Percentiles rank a stretch among this genome's conserved stretches.
These are phyloP conservation scores for Dimocarpus longan DNA, from an alignment of 345 rosid species.

Conservation along the genomic window DNA sequence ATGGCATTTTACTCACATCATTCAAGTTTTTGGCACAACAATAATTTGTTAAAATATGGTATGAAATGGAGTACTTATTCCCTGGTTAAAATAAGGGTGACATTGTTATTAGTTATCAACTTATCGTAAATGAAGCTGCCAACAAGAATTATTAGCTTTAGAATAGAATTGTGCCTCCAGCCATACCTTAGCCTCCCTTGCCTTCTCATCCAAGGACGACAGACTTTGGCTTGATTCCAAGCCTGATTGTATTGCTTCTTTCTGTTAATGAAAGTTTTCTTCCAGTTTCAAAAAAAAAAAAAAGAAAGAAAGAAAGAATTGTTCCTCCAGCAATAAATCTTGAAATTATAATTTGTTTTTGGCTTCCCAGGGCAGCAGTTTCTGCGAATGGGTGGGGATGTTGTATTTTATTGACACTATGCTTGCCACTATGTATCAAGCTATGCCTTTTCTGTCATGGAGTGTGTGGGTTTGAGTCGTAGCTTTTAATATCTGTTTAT, in stretches of 20 bases:
- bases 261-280: no score
- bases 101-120: not conserved
- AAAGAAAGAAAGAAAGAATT: no score
- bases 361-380: not conserved
- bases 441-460: not conserved
- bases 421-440: not conserved
- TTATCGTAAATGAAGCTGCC: not conserved
- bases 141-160: not conserved
- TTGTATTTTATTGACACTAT: not conserved
- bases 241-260: no score
- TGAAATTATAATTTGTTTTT: not conserved
- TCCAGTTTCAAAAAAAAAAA: no score
- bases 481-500: conserved; percentile 10
- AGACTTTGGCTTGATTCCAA: no score
- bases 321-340: not conserved
- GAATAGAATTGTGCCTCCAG: not conserved
- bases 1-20: not conserved
- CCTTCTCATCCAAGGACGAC: no score
- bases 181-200: not conserved
- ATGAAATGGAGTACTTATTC: not conserved
- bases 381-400: conserved; percentile 7
- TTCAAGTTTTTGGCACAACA: not conserved
- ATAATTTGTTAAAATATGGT: not conserved
- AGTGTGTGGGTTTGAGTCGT: not conserved
- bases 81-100: not conserved